Base-by-base conservation (phyloP, 2,329 filamentous ascomycete species). In the Stemphylium vesicarium region DNA sequence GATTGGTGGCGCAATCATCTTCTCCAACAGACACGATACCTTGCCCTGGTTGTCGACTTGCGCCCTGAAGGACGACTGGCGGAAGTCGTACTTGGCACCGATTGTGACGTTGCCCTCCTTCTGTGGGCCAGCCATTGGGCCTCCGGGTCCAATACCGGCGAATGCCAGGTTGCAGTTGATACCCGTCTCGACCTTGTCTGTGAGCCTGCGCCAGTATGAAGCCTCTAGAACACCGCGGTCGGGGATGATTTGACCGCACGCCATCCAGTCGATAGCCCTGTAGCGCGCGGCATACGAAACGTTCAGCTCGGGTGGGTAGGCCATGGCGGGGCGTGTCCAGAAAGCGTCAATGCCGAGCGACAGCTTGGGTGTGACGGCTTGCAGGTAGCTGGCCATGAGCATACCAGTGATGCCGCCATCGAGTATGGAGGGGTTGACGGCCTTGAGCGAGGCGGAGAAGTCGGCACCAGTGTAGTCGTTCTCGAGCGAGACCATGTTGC, bases 41-140 rank as follows among this genome's bases (percentile, higher is more conserved):
- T 96, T 96, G 76, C 95, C 95, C 75, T 91, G 88, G 71, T 92
- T 96, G 80, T 99, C 95, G 68, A 98, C 85, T 81, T 99, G 95
- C 39, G 94, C 95, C 64, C 94, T 88, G 87, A 97, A 96, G 37
- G 91, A 95, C 45, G 92, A 95, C 50, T 91, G 95, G 73, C 91
- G 87, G 86, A 99, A 99, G 77, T 97, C 94, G 80, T 99, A 99
- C 81, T 99, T 99, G 75, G 92, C 91, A 71, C 94, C 95, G 69
- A 98, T 85, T 50, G 93, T 92, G 49, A 96, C 93, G 58, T 91
- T 85, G 51, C 95, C 95, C 77, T 99, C 93, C 78, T 92, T 94
- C 76, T 88, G 85, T 49, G 66, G 68, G n/a, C 87, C 87, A 56
- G 84, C 86, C 70, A 91, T 91, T 60, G 86, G 85, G 47, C 85